Conservation (phyloP, 768 basidiomycete genomes). For the Galerina sulciceps region DNA sequence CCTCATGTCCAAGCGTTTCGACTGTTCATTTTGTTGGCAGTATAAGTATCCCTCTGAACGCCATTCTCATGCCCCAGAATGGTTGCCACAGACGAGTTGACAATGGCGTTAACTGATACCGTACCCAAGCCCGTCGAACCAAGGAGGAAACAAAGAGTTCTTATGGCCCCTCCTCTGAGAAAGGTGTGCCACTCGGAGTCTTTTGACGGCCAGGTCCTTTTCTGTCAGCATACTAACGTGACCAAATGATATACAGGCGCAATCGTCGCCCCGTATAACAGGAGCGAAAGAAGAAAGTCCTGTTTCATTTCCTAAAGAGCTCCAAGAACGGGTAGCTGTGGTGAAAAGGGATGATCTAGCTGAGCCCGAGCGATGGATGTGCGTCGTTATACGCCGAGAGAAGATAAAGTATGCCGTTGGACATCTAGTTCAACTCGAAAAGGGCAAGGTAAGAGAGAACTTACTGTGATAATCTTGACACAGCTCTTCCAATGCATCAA, state of each 20-base stretch:
- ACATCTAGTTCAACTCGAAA: slow-evolving; percentile 27
- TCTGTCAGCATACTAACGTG: background rate
- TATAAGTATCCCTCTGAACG: slow-evolving; percentile 2
- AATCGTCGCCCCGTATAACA: slow-evolving; percentile 26
- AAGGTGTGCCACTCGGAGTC: slow-evolving; percentile 21
- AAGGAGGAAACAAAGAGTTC: background rate
- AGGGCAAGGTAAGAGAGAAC: slow-evolving; percentile 1
- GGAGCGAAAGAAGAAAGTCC: background rate
- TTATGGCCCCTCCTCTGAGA: slow-evolving; percentile 13
- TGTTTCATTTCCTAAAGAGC: slow-evolving; percentile 13
- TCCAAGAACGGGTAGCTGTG: slow-evolving; percentile 15
- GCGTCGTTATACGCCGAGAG: slow-evolving; percentile 32
- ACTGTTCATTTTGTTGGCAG: background rate
- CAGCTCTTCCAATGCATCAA: background rate
- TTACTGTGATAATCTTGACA: background rate
- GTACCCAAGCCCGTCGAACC: background rate
- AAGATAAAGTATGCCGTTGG: slow-evolving; percentile 31
- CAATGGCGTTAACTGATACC: background rate
- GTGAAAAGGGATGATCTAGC: slow-evolving; percentile 7
- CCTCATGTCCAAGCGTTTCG: slow-evolving; percentile 12
- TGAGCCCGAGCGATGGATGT: slow-evolving; percentile 31
- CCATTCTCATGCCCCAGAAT: background rate
- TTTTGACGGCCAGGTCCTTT: background rate
- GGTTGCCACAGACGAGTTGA: background rate
- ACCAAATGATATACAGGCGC: slow-evolving; percentile 18